Conservation (phyloP, 73 alveolate genomes). For the Uronychia setigera region DNA sequence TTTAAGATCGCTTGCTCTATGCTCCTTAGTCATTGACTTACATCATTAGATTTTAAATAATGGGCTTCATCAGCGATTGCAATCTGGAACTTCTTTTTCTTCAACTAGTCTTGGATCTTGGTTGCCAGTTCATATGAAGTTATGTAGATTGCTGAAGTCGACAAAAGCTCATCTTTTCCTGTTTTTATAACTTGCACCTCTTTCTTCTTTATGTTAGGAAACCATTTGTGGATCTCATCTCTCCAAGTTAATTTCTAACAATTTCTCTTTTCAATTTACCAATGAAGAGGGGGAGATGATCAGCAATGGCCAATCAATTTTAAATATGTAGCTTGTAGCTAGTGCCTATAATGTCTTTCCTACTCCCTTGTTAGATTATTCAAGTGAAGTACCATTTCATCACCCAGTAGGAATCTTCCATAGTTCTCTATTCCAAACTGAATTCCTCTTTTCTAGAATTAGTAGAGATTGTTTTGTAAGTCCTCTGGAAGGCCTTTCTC, state of each 20-base stretch:
- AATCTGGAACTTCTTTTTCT: conserved; percentile 61
- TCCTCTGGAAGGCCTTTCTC: conserved; percentile 48
- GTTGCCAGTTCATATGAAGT: conserved; percentile 84
- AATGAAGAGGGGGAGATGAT: conserved; percentile 89
- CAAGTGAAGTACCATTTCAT: conserved; percentile 85
- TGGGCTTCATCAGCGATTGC: conserved; percentile 96
- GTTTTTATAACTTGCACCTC: conserved; percentile 70
- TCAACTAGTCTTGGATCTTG: conserved; percentile 57
- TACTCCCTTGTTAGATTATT: conserved; percentile 60
- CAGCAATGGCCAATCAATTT: conserved; percentile 94
- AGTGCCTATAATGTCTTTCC: conserved; percentile 95
- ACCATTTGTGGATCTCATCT: conserved; percentile 89
- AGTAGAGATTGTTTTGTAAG: conserved; percentile 48
- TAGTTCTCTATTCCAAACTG: conserved; percentile 78
- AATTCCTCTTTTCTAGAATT: conserved; percentile 85
- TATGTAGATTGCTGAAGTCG: conserved; percentile 74
- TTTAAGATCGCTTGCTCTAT: conserved; percentile 80
- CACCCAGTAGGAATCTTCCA: conserved; percentile 93
- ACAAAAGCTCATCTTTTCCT: conserved; percentile 61
- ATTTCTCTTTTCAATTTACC: neutral
- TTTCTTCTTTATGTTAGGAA: conserved; percentile 49
- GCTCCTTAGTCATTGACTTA: conserved; percentile 17
- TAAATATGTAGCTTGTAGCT: conserved; percentile 78
- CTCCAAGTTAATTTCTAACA: conserved; percentile 81
- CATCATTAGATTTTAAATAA: conserved; percentile 63